Percentiles rank a stretch among this genome's conserved stretches.
These are phyloP conservation scores for Colletotrichum neosansevieriae DNA, from an alignment of 2,329 filamentous ascomycete species.

Conservation along the genomic window DNA sequence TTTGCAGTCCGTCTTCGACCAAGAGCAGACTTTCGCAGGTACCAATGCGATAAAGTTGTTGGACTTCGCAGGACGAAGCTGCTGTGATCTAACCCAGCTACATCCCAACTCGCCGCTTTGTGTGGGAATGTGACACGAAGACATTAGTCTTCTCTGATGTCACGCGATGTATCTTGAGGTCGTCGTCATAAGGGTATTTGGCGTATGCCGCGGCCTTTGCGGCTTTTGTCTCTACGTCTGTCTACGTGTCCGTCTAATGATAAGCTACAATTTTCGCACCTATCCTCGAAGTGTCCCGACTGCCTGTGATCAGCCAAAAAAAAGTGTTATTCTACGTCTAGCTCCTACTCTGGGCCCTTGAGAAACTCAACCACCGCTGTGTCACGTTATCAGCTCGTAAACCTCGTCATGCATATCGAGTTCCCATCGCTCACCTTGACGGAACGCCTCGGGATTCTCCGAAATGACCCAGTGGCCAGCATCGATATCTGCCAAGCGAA, in stretches of 20 bases:
- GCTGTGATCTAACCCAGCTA: not conserved
- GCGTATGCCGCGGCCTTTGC: not conserved
- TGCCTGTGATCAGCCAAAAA: not conserved
- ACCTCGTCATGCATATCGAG: not conserved
- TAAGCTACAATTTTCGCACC: too few species aligned
- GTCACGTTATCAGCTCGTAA: slow-evolving; percentile 18
- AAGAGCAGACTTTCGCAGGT: slow-evolving; percentile 18
- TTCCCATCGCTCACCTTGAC: slow-evolving; percentile 67
- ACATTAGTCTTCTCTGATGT: too few species aligned
- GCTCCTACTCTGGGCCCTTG: slow-evolving; percentile 58
- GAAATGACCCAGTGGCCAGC: slow-evolving; percentile 90
- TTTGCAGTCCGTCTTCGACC: slow-evolving; percentile 25
- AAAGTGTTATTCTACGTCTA: too few species aligned
- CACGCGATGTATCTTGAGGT: too few species aligned
- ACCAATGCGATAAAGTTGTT: slow-evolving; percentile 22
- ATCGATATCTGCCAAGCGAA: slow-evolving; percentile 79
- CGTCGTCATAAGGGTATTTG: too few species aligned
- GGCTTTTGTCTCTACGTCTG: not conserved
- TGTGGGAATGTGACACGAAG: too few species aligned
- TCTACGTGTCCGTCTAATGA: too few species aligned
- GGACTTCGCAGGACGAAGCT: not conserved
- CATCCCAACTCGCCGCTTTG: not conserved
- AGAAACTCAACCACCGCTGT: slow-evolving; percentile 75
- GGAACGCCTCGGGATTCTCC: slow-evolving; percentile 86
- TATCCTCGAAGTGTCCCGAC: too few species aligned